phyloP scores from a whole-genome alignment of 1,284 basidiomycete species.

The Golubevia pallescens region DNA sequence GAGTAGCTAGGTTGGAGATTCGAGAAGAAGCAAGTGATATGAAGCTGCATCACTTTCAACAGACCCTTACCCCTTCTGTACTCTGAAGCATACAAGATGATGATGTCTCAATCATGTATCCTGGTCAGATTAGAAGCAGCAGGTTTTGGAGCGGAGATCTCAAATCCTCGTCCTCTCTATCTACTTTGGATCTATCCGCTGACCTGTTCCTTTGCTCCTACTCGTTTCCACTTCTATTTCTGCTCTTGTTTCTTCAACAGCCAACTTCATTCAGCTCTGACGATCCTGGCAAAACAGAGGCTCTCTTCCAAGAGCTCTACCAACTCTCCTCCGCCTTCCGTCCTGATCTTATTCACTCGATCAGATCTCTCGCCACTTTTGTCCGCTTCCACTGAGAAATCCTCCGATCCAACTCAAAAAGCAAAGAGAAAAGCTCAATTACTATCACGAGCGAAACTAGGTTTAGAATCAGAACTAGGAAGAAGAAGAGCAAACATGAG shows the following conservation, averaged over 20 bases:
- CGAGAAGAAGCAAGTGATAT: too few relatives aligned
- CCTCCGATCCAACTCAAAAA: slow-evolving; percentile 20
- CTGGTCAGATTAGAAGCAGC: too few relatives aligned
- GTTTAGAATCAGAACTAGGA: slow-evolving; percentile 41
- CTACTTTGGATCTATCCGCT: too few relatives aligned
- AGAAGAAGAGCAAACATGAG: slow-evolving; percentile 27
- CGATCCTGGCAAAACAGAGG: slow-evolving; percentile 7
- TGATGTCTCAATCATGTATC: too few relatives aligned
- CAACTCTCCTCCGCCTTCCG: slow-evolving; percentile 20
- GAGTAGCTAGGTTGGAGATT: slow-evolving; percentile 4
- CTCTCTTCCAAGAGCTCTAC: background rate
- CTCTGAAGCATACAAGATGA: too few relatives aligned
- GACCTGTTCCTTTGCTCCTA: background rate
- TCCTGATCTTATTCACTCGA: slow-evolving; percentile 51
- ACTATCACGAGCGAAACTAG: slow-evolving; percentile 41
- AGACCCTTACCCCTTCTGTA: too few relatives aligned
- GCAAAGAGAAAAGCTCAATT: slow-evolving; percentile 44
- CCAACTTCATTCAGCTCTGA: slow-evolving; percentile 42
- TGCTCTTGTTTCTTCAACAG: background rate
- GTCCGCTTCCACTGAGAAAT: slow-evolving; percentile 18
- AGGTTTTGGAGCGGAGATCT: too few relatives aligned
- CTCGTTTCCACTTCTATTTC: too few relatives aligned
- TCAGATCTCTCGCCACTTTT: slow-evolving; percentile 54
- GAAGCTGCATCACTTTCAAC: too few relatives aligned
- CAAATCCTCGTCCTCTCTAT: too few relatives aligned